Evolutionary conservation across 2,329 filamentous ascomycete genomes (phyloP), one percentile per base, ranked within the genome.

Genomic region (Colletotrichum brevisporum): DNA sequence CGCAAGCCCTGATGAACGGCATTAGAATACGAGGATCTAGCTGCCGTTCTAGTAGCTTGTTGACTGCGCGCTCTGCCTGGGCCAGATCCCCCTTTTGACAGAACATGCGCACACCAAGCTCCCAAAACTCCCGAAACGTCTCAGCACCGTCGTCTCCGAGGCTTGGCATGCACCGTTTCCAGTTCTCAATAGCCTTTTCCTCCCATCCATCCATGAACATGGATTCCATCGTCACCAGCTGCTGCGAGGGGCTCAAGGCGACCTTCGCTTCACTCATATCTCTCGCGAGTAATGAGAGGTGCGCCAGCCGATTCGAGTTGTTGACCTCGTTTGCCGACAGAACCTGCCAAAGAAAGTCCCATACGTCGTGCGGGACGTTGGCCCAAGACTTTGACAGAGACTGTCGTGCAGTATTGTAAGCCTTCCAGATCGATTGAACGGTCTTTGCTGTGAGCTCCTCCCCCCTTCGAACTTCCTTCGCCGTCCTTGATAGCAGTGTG

Each of bases 1-100:
- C 89, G 78, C 89, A 91, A 8, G 91, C 88, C 47, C 87, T 85
- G 65, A 97, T 91, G n/a, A 96, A 84, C 15, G 90, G 88, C 70
- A 94, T 80, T 63, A 92, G 78, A 51, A 91, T 84, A 6, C 89
- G 85, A 21, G 86, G 81, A 64, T 90, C 84, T 60, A 79, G 81
- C 3, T 82, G 75, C 15, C 85, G 80, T 21, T 83, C 77, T 12
- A 90, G 80, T 3, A 92, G 83, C 56, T 82, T 84, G 57, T 86
- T 82, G 68, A 88, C 84, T 16, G 89, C 84, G 53, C 85, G 78
- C 60, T 89, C 82, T 2, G 91, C 91, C 66, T 87, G 85, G 31
- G 87, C 83, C n/a, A 89, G 73, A 62, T 92, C 84, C 4, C 88
- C 88, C 12, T 80, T 76, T 16, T 86, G 81, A 52, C 88, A 88